These are phyloP conservation scores for Aspergillus sergii DNA, from an alignment of 2,329 filamentous ascomycete genomes.

Conservation along the genomic window DNA sequence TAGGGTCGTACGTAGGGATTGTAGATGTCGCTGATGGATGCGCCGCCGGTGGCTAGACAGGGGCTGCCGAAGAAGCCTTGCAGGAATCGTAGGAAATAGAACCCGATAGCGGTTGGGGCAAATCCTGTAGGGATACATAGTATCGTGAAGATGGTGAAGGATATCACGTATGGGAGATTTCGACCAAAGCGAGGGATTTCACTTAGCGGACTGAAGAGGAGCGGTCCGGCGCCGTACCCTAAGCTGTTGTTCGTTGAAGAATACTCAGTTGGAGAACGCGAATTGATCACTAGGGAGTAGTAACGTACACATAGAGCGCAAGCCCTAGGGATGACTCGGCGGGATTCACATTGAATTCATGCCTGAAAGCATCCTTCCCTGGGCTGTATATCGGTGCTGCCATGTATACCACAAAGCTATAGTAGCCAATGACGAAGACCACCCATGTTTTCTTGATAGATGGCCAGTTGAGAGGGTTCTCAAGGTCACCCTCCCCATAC, in stretches of 20 bases:
- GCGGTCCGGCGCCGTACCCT: conserved; percentile 60
- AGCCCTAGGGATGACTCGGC: conserved; percentile 33
- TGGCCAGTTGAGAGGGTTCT: conserved; percentile 31
- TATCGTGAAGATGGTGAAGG: conserved; percentile 68
- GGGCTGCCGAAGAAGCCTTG: conserved; percentile 68
- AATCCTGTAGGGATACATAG: conserved; percentile 67
- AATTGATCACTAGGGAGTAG: too few species aligned
- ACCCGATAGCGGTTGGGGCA: conserved; percentile 61
- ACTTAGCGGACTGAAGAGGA: conserved; percentile 66
- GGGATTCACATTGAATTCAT: conserved; percentile 28
- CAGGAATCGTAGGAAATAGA: conserved; percentile 67
- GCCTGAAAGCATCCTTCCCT: conserved; percentile 19
- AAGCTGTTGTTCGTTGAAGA: conserved; percentile 11
- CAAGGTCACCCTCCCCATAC: conserved; percentile 10
- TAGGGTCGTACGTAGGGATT: conserved; percentile 60
- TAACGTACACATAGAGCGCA: conserved; percentile 30
- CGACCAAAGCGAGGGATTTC: conserved; percentile 69
- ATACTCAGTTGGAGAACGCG: too few species aligned
- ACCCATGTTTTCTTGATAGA: conserved; percentile 28
- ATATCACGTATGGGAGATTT: conserved; percentile 67
- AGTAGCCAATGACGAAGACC: conserved; percentile 23
- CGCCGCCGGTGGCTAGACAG: conserved; percentile 61
- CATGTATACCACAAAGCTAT: conserved; percentile 38
- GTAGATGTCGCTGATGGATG: conserved; percentile 51
- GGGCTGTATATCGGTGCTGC: conserved; percentile 30